Percentiles rank a stretch among this genome's conserved stretches.
These are phyloP conservation scores for Leccinum fibrillosum DNA, from an alignment of 768 basidiomycete genomes.

Conservation along the genomic window DNA sequence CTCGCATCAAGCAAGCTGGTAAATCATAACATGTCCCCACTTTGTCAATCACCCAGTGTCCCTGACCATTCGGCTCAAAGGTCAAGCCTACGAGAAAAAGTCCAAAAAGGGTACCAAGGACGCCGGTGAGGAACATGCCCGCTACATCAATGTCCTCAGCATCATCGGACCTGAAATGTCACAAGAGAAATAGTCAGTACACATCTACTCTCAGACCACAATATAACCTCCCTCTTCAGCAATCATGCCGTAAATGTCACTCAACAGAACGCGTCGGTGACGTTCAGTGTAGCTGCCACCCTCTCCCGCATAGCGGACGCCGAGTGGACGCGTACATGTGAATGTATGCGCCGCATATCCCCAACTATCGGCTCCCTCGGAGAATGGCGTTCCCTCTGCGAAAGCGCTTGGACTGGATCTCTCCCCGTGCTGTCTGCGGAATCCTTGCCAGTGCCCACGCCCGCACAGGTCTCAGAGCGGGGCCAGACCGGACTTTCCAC, in stretches of 20 bases:
- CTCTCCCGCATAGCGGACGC: slow-evolving; percentile 73
- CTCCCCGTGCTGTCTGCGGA: slow-evolving; percentile 25
- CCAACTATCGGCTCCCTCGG: slow-evolving; percentile 68
- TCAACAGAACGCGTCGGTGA: slow-evolving; percentile 55
- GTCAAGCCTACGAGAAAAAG: slow-evolving; percentile 75
- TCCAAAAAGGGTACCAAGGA: slow-evolving; percentile 69
- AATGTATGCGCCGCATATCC: slow-evolving; percentile 64
- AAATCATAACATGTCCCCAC: background rate
- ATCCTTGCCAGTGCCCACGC: background rate
- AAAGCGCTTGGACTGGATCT: slow-evolving; percentile 65
- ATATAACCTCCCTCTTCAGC: slow-evolving; percentile 51
- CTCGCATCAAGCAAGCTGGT: slow-evolving; percentile 78
- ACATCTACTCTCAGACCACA: background rate
- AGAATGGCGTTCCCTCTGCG: slow-evolving; percentile 71
- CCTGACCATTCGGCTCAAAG: slow-evolving; percentile 33
- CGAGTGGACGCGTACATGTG: slow-evolving; percentile 72
- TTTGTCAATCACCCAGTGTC: background rate
- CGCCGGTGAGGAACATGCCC: slow-evolving; percentile 68
- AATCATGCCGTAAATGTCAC: slow-evolving; percentile 64
- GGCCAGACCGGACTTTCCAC: slow-evolving; percentile 22
- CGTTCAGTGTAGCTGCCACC: slow-evolving; percentile 49
- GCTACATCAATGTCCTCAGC: slow-evolving; percentile 72
- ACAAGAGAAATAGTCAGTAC: slow-evolving; percentile 74
- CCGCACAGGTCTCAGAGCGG: slow-evolving; percentile 24
- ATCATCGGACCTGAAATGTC: slow-evolving; percentile 74